Base-by-base conservation (phyloP, 495 filamentous ascomycete species). In the Poronia punctata region DNA sequence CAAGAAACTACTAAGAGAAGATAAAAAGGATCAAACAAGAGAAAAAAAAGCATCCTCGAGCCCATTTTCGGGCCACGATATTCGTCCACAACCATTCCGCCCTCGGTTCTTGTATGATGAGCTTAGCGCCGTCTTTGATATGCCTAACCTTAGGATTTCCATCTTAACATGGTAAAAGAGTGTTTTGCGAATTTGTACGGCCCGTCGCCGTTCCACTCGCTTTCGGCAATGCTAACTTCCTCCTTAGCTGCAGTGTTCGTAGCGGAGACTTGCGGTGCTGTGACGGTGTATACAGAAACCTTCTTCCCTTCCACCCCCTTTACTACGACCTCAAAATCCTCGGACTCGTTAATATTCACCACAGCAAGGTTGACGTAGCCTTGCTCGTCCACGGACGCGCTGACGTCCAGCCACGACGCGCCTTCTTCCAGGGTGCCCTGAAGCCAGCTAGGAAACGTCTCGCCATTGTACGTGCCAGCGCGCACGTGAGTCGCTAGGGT, bases 321-420 rank as follows among this genome's bases (percentile, higher is more conserved):
- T 32, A 87, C 45, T 27, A 70, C 60, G 1, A 69, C 66, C 40
- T 74, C 71, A 28, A 79, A 76, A 16, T 67, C 72, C 52, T 74
- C 64, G 11, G 67, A 63, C 35, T 79, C 78, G 44, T 70, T 65
- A 26, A 84, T 72, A 58, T 88, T 88, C 19, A 83, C 82, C 15
- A 85, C 82, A 3, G 72, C 81, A 40, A 88, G 43, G 41, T 64
- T 82, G 1, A 80, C 70, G 26, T 62, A 69, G 0, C 82, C 82
- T 40, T 79, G 70, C 17, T 83, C 78, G 9, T 68, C 70, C 4
- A 83, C 40, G 7, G 68, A 63, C 14, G 82, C 83, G 48, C 79
- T 82, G 12, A 82, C 79, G 59, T 88, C 84, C 46, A 88, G 49
- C 73, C 72, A 84, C 7, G 82, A 79, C 0, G 78, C 79, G 11